A percentile compares a stretch with the other conserved stretches of the same genome.
Conservation (phyloP, 305 asterid species). For the Solanum hybrid region DNA sequence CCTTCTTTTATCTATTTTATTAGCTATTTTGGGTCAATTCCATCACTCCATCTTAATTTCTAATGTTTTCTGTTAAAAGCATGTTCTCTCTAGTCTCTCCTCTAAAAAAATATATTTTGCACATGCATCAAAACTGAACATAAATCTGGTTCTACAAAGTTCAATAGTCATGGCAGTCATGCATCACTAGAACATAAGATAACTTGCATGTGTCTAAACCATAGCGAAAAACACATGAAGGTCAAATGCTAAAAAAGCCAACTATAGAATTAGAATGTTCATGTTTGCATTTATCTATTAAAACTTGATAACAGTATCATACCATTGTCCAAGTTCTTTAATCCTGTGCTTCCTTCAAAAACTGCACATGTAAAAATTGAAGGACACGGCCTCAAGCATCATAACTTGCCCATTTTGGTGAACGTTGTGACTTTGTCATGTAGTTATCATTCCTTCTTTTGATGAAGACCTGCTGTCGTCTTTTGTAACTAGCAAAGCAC, state of each 20-base stretch:
- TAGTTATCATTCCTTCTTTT: neutral
- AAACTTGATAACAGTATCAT: neutral
- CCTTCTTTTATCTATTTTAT: neutral
- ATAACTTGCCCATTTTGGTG: constrained; percentile 20
- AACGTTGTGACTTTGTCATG: neutral
- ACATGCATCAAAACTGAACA: neutral
- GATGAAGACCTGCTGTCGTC: constrained; percentile 12
- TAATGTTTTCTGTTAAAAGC: neutral
- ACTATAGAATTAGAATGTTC: neutral
- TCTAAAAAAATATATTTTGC: neutral
- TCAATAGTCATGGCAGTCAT: neutral
- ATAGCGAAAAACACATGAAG: neutral
- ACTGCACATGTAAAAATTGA: constrained; percentile 24
- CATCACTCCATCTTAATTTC: neutral
- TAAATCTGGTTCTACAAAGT: neutral
- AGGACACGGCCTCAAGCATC: constrained; percentile 18
- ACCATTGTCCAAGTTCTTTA: constrained; percentile 1
- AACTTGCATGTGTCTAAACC: neutral
- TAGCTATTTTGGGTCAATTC: neutral
- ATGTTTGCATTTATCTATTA: neutral
- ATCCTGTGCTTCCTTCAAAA: constrained; percentile 13
- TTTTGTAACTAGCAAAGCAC: neutral
- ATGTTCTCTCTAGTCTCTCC: neutral
- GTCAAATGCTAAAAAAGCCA: neutral
- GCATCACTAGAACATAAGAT: neutral